These are phyloP conservation scores for Hymenoscyphus infarciens DNA, from an alignment of 2,329 filamentous ascomycete genomes.

Conservation along the genomic window DNA sequence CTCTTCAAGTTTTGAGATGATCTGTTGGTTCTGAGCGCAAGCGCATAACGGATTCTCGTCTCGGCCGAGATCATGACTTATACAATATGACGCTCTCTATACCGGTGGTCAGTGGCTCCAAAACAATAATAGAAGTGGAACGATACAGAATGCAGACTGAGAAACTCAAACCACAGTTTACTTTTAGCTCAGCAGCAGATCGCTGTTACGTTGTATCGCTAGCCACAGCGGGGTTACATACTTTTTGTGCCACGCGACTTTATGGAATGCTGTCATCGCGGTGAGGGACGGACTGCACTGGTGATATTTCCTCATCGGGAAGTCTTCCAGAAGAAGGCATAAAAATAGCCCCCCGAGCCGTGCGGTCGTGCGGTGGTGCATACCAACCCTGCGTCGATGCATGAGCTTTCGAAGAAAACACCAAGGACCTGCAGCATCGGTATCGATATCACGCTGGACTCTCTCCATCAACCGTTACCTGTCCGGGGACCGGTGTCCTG, in stretches of 20 bases:
- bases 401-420: neutral
- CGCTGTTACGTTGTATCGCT: constrained; percentile 12
- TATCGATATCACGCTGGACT: neutral
- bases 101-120: too few relatives aligned
- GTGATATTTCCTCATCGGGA: neutral
- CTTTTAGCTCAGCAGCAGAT: neutral
- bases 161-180: neutral
- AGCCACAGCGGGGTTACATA: neutral
- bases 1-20: neutral
- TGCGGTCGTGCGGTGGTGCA: neutral
- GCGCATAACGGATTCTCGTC: neutral
- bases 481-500: too few relatives aligned
- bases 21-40: too few relatives aligned
- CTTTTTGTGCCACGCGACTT: neutral
- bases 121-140: neutral
- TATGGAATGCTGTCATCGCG: neutral
- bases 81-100: neutral
- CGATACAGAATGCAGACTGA: neutral
- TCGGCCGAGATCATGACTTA: neutral
- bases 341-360: neutral
- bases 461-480: neutral
- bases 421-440: neutral
- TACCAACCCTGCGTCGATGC: constrained; percentile 1
- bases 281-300: neutral
- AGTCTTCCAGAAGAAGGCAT: constrained; percentile 2